These are phyloP conservation scores for Ceratocystis albifundus DNA, from an alignment of 2,329 filamentous ascomycete genomes.

Conservation along the genomic window DNA sequence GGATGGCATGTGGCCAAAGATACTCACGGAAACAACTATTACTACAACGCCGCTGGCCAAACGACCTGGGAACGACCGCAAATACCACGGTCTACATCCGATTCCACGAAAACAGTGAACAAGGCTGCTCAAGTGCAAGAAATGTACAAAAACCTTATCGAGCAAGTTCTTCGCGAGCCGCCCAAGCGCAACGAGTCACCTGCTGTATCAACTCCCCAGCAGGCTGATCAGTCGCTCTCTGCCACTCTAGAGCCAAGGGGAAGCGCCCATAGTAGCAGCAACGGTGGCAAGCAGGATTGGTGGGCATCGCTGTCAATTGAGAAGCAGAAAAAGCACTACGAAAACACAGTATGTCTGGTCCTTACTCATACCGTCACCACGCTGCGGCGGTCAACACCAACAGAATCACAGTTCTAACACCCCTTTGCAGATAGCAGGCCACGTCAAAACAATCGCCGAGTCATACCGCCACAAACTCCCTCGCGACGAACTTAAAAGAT, in stretches of 20 bases:
- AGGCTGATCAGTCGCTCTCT: constrained; percentile 47
- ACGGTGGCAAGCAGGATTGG: constrained; percentile 36
- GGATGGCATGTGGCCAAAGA: constrained; percentile 78
- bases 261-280: constrained; percentile 27
- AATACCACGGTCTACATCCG: constrained; percentile 41
- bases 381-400: not conserved
- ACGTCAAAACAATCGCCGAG: constrained; percentile 74
- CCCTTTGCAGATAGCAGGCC: constrained; percentile 56
- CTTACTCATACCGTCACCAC: not conserved
- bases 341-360: constrained; percentile 62
- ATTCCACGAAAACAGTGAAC: constrained; percentile 50
- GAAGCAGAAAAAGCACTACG: constrained; percentile 91
- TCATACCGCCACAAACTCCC: constrained; percentile 80
- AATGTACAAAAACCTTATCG: constrained; percentile 71
- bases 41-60: constrained; percentile 65
- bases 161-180: constrained; percentile 64
- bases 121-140: constrained; percentile 54
- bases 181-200: constrained; percentile 30
- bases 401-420: not conserved
- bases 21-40: constrained; percentile 63
- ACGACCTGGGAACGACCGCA: constrained; percentile 77
- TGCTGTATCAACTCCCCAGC: constrained; percentile 42
- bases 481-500: constrained; percentile 58
- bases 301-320: constrained; percentile 61
- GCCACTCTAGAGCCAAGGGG: constrained; percentile 43